Conservation (phyloP, 2,329 filamentous ascomycete species). For the Fusarium burgessii region DNA sequence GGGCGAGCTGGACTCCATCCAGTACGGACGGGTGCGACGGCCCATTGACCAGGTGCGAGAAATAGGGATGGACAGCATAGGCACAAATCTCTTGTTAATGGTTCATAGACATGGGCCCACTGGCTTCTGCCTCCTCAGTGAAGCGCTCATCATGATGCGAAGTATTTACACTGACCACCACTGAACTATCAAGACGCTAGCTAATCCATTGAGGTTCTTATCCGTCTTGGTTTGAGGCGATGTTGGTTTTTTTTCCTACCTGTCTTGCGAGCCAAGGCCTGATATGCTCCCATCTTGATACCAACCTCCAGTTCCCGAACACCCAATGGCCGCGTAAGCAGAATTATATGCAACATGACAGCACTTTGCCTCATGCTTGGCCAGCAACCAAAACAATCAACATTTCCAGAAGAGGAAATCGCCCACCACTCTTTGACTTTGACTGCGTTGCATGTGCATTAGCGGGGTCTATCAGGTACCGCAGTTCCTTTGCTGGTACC, state of each 20-base stretch:
- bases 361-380: conserved; percentile 29
- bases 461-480: conserved; percentile 31
- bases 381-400: conserved; percentile 33
- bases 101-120: conserved; percentile 36
- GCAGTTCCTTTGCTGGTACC: conserved; percentile 7
- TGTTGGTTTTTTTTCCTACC: background rate
- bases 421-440: conserved; percentile 11
- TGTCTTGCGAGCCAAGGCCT: conserved; percentile 6
- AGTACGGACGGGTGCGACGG: conserved; percentile 23
- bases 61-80: conserved; percentile 15
- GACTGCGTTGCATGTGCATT: conserved; percentile 26
- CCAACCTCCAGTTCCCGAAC: background rate
- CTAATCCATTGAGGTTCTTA: conserved; percentile 23
- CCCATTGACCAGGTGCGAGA: conserved; percentile 28
- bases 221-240: background rate
- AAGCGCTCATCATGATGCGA: background rate
- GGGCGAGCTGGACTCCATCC: conserved; percentile 23
- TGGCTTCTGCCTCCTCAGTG: background rate
- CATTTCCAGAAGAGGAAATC: background rate
- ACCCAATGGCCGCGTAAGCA: conserved; percentile 26
- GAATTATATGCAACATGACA: conserved; percentile 17
- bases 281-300: conserved; percentile 5
- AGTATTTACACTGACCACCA: conserved; percentile 12
- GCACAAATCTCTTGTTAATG: conserved; percentile 35
- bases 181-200: conserved; percentile 18